A percentile compares a stretch with the other conserved stretches of the same genome.
Evolutionary conservation across 345 rosid genomes (phyloP).

Genomic region (Salix viminalis): DNA sequence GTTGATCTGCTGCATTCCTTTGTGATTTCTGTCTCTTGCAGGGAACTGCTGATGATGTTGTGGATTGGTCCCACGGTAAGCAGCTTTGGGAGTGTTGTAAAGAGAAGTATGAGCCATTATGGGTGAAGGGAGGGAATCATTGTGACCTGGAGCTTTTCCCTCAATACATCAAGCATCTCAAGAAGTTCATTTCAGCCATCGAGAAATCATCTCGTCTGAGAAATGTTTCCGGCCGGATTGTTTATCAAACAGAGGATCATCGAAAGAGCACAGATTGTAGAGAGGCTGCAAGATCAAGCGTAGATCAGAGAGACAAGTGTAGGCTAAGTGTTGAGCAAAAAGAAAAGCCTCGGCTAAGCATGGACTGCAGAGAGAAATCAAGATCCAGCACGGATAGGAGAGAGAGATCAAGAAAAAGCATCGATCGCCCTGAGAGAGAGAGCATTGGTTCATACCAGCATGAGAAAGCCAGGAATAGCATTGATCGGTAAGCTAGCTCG

Average conservation of each 20-base stretch:
- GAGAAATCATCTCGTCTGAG: conserved; percentile 46
- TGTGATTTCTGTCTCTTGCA: conserved; percentile 24
- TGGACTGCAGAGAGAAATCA: conserved; percentile 60
- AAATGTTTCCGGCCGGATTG: conserved; percentile 26
- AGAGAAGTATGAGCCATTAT: conserved; percentile 86
- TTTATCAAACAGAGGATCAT: conserved; percentile 44
- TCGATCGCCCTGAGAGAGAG: conserved; percentile 11
- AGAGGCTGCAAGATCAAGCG: conserved; percentile 40
- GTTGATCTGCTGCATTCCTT: neutral
- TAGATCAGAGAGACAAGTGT: conserved; percentile 22
- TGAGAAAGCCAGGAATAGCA: conserved; percentile 25
- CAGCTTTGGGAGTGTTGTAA: conserved; percentile 77
- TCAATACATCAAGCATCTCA: conserved; percentile 76
- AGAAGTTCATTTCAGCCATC: conserved; percentile 74
- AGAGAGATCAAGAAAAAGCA: conserved; percentile 34
- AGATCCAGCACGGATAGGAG: conserved; percentile 37
- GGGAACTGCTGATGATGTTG: conserved; percentile 95
- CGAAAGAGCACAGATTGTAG: conserved; percentile 61
- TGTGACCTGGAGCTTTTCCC: conserved; percentile 83
- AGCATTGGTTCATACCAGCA: conserved; percentile 1
- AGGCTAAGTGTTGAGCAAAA: conserved; percentile 45
- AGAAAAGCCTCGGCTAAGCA: conserved; percentile 59
- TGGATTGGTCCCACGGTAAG: conserved; percentile 86
- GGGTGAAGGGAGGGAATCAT: conserved; percentile 92
- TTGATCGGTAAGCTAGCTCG: conserved; percentile 48